Base-by-base conservation (phyloP, 2,329 filamentous ascomycete species). In the Penicillium sclerotigenum region DNA sequence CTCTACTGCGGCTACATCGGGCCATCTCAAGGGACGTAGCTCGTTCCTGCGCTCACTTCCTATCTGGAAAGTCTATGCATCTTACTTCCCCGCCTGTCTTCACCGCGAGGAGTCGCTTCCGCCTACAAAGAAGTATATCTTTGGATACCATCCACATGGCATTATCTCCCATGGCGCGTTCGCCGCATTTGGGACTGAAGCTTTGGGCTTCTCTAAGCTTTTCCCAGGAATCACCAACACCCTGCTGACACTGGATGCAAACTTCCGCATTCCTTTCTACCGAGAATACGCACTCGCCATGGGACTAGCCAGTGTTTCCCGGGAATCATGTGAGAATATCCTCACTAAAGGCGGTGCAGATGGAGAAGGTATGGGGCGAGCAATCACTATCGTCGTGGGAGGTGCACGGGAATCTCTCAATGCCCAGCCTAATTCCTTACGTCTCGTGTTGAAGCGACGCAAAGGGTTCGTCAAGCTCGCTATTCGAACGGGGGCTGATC, bases 81-180 rank as follows among this genome's bases (percentile, higher is more conserved):
- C 86, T 16, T 99, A 97, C 78, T 99, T 95, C 70, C 94, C 94
- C 4, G 90, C 91, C 46, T 84, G 83, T 54, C 81, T 99, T 37
- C 91, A 97, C 77, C 90, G 94, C 62, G 94, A 90, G 4, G 83
- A 88, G 62, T 82, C 87, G 54, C 83, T 99, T 7, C 83, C 89
- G 22, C 83, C 91, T 0, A 91, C 88, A 1, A 82, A 91, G 60
- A 96, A 96, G 75, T 99, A 97, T 77, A 91, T 99, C 60, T 91
- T 99, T 67, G 93, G 93, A 42, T 97, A 97, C 73, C 94, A 97
- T 68, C 94, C 94, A 0, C 94, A 99, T 70, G 93, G 94, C 24
- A 97, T 99, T 73, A 97, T 99, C 68, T 94, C 89, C 5, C 91
- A 97, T 66, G 94, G 93, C n/a, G 93, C 92, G 0, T 97, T 93